Conservation (phyloP, 805 yeast species). For the Cyberlindnera xylosilytica region DNA sequence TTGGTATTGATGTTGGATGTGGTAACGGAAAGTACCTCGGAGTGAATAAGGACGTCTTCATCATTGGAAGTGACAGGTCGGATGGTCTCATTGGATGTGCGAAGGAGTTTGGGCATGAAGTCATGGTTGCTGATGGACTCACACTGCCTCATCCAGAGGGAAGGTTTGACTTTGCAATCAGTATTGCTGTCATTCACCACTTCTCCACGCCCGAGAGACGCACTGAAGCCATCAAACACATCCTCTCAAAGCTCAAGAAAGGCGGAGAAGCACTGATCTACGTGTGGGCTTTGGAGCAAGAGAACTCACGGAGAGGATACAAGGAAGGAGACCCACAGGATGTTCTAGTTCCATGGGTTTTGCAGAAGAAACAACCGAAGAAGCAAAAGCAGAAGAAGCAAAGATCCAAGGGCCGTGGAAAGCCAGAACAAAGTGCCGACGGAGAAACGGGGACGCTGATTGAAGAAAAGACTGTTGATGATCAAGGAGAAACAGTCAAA, state of each 20-base stretch:
- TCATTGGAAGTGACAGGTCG: conserved; percentile 75
- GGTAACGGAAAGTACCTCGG: conserved; percentile 93
- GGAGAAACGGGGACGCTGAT: too few species aligned
- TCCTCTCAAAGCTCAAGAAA: conserved; percentile 51
- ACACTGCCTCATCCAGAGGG: conserved; percentile 49
- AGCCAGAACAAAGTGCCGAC: conserved; percentile 27
- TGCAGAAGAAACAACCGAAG: conserved; percentile 47
- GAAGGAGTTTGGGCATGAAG: conserved; percentile 44
- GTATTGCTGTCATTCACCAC: conserved; percentile 95
- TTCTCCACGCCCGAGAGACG: conserved; percentile 84
- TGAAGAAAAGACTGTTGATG: conserved; percentile 6
- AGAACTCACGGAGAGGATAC: conserved; percentile 82
- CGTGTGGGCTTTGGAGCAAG: conserved; percentile 97
- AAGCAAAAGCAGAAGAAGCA: conserved; percentile 29
- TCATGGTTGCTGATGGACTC: conserved; percentile 80
- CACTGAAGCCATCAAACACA: conserved; percentile 66
- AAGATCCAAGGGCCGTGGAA: conserved; percentile 16
- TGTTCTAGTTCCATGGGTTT: conserved; percentile 94
- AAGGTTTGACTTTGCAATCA: conserved; percentile 75
- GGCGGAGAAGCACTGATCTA: conserved; percentile 78
- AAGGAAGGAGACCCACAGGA: conserved; percentile 91
- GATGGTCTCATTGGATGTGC: conserved; percentile 69
- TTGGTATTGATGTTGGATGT: conserved; percentile 94
- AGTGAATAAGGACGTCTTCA: conserved; percentile 62
- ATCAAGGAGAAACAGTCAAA: conserved; percentile 6